These are phyloP conservation scores for Bonia amplexicaulis DNA, from an alignment of 176 grass and related monocot genomes.

Conservation along the genomic window DNA sequence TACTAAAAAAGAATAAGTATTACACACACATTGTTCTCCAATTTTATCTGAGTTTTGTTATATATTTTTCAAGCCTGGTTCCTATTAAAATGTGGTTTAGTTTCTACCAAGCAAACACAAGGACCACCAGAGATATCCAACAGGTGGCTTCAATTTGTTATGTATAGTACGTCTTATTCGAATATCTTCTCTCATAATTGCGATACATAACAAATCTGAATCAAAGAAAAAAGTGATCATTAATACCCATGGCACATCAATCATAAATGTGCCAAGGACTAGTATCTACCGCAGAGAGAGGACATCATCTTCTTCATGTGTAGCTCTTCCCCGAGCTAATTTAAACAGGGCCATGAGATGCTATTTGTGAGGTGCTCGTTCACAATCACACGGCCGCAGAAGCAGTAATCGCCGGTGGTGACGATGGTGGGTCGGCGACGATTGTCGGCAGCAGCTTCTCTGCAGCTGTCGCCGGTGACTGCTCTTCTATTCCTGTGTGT, in stretches of 20 bases:
- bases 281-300: not conserved
- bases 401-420: not conserved
- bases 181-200: not conserved
- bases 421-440: not conserved
- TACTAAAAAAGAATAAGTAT: not conserved
- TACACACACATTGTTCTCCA: not conserved
- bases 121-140: not conserved
- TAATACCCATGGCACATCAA: not conserved
- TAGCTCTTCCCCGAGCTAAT: not conserved
- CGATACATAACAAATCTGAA: not conserved
- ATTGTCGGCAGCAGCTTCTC: not conserved
- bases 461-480: not conserved
- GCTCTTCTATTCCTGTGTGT: constrained; percentile 11
- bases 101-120: not conserved
- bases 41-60: not conserved
- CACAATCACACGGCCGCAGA: not conserved
- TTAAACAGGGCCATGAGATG: not conserved
- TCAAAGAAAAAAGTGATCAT: not conserved
- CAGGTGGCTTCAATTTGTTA: not conserved
- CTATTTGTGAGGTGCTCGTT: not conserved
- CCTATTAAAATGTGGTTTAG: not conserved
- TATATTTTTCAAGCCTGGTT: not conserved
- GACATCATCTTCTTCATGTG: not conserved
- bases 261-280: constrained; percentile 8
- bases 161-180: not conserved